Evolutionary conservation across 495 filamentous ascomycete species (phyloP).

Genomic region (Extremus antarcticus): DNA sequence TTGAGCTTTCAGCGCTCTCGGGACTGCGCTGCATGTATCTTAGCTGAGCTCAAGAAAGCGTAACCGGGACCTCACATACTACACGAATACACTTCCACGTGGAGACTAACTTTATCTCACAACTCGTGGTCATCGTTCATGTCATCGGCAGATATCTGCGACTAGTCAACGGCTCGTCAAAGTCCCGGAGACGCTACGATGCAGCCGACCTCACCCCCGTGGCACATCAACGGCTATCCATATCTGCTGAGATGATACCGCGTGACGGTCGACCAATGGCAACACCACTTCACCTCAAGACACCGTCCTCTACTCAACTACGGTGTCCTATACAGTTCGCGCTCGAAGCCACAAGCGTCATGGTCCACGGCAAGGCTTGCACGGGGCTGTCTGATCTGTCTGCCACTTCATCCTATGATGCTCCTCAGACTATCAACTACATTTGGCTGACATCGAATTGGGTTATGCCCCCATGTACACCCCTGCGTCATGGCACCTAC

Average conservation of each 20-base stretch:
- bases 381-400: too few relatives aligned
- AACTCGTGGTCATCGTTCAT: not conserved
- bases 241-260: not conserved
- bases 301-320: too few relatives aligned
- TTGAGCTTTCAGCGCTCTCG: not conserved
- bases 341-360: too few relatives aligned
- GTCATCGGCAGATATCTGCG: not conserved
- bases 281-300: too few relatives aligned
- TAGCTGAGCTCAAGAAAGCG: not conserved
- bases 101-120: not conserved
- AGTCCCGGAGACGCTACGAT: not conserved
- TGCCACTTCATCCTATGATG: too few relatives aligned
- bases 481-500: not conserved
- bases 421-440: too few relatives aligned
- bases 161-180: too few relatives aligned
- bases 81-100: not conserved
- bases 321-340: too few relatives aligned
- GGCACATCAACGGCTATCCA: not conserved
- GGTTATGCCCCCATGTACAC: too few relatives aligned
- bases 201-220: not conserved
- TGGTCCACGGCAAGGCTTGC: too few relatives aligned
- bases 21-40: not conserved
- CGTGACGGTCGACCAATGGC: too few relatives aligned
- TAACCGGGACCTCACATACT: not conserved
- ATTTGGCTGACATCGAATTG: not conserved